A percentile compares a stretch with the other conserved stretches of the same genome.
phyloP scores from a whole-genome alignment of 75 land plant genomes.

The Pinus albicaulis region DNA sequence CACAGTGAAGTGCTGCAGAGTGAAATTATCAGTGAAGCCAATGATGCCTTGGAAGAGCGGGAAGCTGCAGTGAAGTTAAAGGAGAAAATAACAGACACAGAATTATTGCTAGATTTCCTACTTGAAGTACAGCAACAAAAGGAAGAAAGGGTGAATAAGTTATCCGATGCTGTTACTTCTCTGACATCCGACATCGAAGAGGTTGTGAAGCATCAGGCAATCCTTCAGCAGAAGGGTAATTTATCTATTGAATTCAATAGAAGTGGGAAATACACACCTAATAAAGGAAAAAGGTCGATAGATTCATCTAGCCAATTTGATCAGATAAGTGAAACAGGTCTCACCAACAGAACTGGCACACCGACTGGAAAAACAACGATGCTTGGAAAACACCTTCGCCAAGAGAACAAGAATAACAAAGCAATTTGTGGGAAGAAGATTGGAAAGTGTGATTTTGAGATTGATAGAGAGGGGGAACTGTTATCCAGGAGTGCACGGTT shows the following conservation, averaged over 20 bases:
- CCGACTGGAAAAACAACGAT: slow-evolving; percentile 7
- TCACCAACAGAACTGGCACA: neutral
- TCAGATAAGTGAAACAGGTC: slow-evolving; percentile 5
- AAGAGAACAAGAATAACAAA: neutral
- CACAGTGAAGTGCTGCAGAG: slow-evolving; percentile 68
- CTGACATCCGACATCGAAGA: slow-evolving; percentile 61
- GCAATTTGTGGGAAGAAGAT: slow-evolving; percentile 34
- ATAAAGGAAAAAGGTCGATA: neutral
- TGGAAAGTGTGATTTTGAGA: slow-evolving; percentile 24
- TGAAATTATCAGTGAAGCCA: slow-evolving; percentile 67
- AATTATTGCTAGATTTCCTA: slow-evolving; percentile 68
- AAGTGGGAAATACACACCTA: slow-evolving; percentile 12
- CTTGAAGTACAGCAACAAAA: slow-evolving; percentile 52
- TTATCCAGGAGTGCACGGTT: slow-evolving; percentile 56
- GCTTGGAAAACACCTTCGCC: slow-evolving; percentile 15
- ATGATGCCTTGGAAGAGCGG: slow-evolving; percentile 52
- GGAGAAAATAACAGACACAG: slow-evolving; percentile 63
- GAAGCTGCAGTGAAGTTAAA: slow-evolving; percentile 64
- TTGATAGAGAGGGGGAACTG: slow-evolving; percentile 11
- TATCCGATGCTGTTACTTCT: slow-evolving; percentile 36
- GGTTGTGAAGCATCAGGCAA: slow-evolving; percentile 34
- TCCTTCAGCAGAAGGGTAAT: slow-evolving; percentile 22
- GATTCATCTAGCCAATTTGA: slow-evolving; percentile 8
- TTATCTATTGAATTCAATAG: slow-evolving; percentile 14
- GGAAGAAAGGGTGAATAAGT: slow-evolving; percentile 47